Conservation (phyloP, 2,329 filamentous ascomycete species). For the Monosporascus sp. region DNA sequence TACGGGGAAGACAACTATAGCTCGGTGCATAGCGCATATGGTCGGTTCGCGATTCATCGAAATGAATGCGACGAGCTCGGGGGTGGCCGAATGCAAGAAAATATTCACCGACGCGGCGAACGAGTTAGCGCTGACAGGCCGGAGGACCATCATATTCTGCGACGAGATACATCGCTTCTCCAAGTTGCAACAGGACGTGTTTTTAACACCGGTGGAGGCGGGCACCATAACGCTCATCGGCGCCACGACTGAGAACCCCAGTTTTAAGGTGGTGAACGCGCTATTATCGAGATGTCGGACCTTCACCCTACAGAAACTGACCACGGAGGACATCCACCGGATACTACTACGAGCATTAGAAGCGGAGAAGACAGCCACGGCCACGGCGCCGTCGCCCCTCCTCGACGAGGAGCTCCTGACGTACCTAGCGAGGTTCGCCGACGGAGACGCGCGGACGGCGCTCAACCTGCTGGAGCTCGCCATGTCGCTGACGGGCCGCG, state of each 20-base stretch:
- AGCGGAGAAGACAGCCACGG: constrained; percentile 43
- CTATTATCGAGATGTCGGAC: constrained; percentile 85
- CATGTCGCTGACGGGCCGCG: constrained; percentile 65
- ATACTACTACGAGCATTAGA: constrained; percentile 74
- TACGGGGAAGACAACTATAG: constrained; percentile 87
- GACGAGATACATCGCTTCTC: constrained; percentile 94
- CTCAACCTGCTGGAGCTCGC: constrained; percentile 89
- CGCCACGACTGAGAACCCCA: constrained; percentile 95
- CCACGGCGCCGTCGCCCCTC: constrained; percentile 44
- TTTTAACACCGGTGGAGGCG: constrained; percentile 84
- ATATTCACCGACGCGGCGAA: constrained; percentile 79
- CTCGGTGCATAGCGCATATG: constrained; percentile 77
- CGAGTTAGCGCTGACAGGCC: constrained; percentile 74
- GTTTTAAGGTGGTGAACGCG: constrained; percentile 85
- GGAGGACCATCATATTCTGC: constrained; percentile 94
- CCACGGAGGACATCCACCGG: constrained; percentile 61
- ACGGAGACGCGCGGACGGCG: constrained; percentile 89
- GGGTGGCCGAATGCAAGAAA: constrained; percentile 87
- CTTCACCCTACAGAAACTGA: constrained; percentile 76
- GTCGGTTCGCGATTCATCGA: constrained; percentile 86
- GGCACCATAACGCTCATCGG: constrained; percentile 89
- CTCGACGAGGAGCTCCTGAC: constrained; percentile 71
- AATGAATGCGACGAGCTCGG: constrained; percentile 87
- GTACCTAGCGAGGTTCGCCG: constrained; percentile 81
- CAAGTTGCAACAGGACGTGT: constrained; percentile 92